Evolutionary conservation across 2,329 filamentous ascomycete species (phyloP).

Genomic region (Tolypocladium paradoxum): DNA sequence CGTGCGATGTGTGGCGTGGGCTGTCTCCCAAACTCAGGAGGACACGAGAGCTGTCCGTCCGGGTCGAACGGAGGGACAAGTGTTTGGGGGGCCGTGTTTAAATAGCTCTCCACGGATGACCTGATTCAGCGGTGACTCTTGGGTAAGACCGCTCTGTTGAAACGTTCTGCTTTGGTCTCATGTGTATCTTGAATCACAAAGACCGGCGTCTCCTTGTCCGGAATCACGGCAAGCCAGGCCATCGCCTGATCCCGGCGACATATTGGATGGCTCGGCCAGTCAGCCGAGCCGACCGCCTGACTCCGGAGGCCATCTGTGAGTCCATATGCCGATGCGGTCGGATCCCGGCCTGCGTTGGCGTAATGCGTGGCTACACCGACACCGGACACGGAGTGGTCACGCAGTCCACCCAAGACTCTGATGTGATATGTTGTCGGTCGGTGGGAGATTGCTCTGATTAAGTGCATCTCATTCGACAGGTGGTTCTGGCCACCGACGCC

Average conservation of each 20-base stretch:
- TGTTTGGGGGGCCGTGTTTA: not conserved
- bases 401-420: not conserved
- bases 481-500: not conserved
- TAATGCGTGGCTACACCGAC: not conserved
- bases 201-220: not conserved
- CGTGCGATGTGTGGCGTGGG: not conserved
- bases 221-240: not conserved
- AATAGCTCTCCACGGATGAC: not conserved
- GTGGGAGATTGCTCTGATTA: not conserved
- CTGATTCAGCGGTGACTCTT: slow-evolving; percentile 6
- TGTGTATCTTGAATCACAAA: not conserved
- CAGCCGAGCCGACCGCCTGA: not conserved
- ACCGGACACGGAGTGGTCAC: not conserved
- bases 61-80: not conserved
- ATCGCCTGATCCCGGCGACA: not conserved
- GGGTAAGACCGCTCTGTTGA: not conserved
- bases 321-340: not conserved
- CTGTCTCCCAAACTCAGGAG: not conserved
- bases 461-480: not conserved
- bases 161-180: not conserved
- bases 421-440: too few relatives aligned
- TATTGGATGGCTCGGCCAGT: not conserved
- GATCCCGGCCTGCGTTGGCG: not conserved
- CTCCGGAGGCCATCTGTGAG: not conserved
- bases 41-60: too few relatives aligned